Evolutionary conservation across 352 stramenopile genomes (phyloP).

Genomic region (Phytophthora pseudosyringae): DNA sequence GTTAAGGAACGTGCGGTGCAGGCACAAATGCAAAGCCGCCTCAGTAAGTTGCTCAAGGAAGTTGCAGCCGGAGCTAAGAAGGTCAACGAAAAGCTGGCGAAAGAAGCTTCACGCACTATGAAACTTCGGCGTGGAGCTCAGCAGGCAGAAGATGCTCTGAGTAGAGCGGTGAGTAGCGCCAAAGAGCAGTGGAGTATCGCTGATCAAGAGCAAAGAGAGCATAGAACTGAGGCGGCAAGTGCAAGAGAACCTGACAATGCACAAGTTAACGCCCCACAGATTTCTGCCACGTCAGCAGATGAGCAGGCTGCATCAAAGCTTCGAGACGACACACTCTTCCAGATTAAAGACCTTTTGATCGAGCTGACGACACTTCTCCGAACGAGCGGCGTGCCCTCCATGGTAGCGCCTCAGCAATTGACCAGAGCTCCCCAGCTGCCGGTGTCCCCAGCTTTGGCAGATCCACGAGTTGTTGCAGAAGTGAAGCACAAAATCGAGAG

Average conservation of each 20-base stretch:
- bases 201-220: conserved; percentile 26
- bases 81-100: conserved; percentile 36
- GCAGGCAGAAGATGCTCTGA: conserved; percentile 32
- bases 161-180: conserved; percentile 16
- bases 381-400: conserved; percentile 15
- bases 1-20: conserved; percentile 52
- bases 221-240: background rate
- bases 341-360: conserved; percentile 64
- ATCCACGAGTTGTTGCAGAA: conserved; percentile 2
- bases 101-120: conserved; percentile 21
- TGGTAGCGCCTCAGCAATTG: background rate
- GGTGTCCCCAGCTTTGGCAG: background rate
- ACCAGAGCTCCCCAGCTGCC: background rate
- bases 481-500: conserved; percentile 19
- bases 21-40: conserved; percentile 45
- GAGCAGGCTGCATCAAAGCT: conserved; percentile 29
- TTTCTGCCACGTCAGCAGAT: background rate
- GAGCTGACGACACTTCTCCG: conserved; percentile 40
- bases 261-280: background rate
- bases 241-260: conserved; percentile 5
- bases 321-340: conserved; percentile 53
- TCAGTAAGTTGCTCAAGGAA: conserved; percentile 44
- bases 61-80: conserved; percentile 40
- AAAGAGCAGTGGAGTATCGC: conserved; percentile 32
- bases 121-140: conserved; percentile 25